Evolutionary conservation across 495 filamentous ascomycete species (phyloP), one percentile per base, ranked within the genome.

Genomic region (Physcia stellaris): DNA sequence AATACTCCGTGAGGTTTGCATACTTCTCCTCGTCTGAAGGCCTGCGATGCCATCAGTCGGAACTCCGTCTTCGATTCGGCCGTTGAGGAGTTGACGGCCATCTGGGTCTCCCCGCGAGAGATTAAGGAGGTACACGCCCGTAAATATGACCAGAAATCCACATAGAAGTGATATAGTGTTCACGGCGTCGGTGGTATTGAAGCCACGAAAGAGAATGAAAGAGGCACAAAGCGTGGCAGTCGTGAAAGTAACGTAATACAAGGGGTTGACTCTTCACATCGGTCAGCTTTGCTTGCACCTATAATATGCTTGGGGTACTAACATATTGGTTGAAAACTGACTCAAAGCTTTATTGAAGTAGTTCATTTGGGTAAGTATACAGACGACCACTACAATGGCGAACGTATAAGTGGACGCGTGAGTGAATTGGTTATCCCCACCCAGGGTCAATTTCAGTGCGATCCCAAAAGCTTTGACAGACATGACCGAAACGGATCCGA

Each of bases 201-300:
- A 98, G 33, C 90, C 90, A 43, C 75, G 75, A 68, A 95, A 98
- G 26, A 98, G 83, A 55, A 96, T 94, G 64, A 96, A 96, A 13
- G 86, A 94, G 28, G 90, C 90, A 58, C 80, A 79, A 35, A 98
- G 73, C 12, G 90, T 98, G 23, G 80, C 83, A 4, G 90, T 96
- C 4, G 90, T 98, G 60, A 98, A 98, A n/a, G 88, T 95, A 35
- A 98, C 90, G 59, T 98, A 98, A 67, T 98, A 98, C 24, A 98
- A 74, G 1, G 90, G 90, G 55, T 96, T 98, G 24, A 98, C 90
- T 48, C 90, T 98, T 48, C 22, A n/a, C 4, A 33, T 0, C 29
- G n/a, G 42, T 70, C 50, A 67, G 59, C 37, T n/a, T 17, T 4
- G 19, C 30, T 10, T 1, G 11, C 13, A 22, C 15, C 31, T 10